Conservation (phyloP, 225 moss, liverwort and hornwort genomes). For the Bryoerythrophyllum caledonicum region DNA sequence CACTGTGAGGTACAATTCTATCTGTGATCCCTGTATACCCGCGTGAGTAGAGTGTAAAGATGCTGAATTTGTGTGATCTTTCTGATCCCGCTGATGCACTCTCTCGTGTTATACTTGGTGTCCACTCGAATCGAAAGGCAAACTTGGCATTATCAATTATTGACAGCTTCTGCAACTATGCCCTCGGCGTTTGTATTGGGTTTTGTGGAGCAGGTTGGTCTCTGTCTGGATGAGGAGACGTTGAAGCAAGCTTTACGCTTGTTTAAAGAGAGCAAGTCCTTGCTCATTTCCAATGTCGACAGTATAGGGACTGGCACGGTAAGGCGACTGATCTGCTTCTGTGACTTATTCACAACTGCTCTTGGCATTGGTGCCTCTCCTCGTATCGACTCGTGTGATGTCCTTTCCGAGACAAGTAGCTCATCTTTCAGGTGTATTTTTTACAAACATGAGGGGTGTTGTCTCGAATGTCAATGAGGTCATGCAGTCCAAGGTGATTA, state of each 20-base stretch:
- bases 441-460: background rate
- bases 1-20: slow-evolving; percentile 68
- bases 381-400: background rate
- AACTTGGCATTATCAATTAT: background rate
- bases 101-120: background rate
- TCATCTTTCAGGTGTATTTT: background rate
- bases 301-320: slow-evolving; percentile 73
- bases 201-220: slow-evolving; percentile 59
- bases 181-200: slow-evolving; percentile 20
- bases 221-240: slow-evolving; percentile 75
- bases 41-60: background rate
- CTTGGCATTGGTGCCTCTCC: background rate
- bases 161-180: slow-evolving; percentile 17
- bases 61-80: background rate
- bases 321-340: slow-evolving; percentile 32
- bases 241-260: slow-evolving; percentile 64
- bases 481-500: background rate
- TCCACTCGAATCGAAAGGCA: background rate
- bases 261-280: slow-evolving; percentile 67
- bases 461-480: background rate
- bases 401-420: background rate
- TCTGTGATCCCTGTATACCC: slow-evolving; percentile 13
- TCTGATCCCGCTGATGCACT: slow-evolving; percentile 8
- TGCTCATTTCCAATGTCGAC: slow-evolving; percentile 55
- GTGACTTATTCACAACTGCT: background rate